These are phyloP conservation scores for rapeseed (Brassica napus) DNA, from an alignment of 345 rosid genomes.

Conservation along the genomic window Da-Ae NC_063443.1:12212001-12212500, in stretches of 20 bases:
- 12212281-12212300: constrained; percentile 23
- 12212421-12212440: constrained; percentile 1
- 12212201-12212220: background rate
- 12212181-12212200: background rate
- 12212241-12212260: constrained; percentile 5
- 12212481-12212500: background rate
- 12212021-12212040: constrained; percentile 36
- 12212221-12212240: background rate
- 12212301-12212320: constrained; percentile 8
- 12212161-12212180: background rate
- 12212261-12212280: background rate
- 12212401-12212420: background rate
- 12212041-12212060: constrained; percentile 1
- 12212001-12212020: constrained; percentile 84
- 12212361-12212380: background rate
- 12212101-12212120: background rate
- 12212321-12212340: background rate
- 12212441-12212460: background rate
- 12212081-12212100: constrained; percentile 18
- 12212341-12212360: background rate
- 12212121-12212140: background rate
- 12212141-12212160: background rate
- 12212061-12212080: constrained; percentile 3
- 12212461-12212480: background rate
- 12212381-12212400: background rate